Evolutionary conservation across 2,329 filamentous ascomycete species (phyloP), one percentile per base, ranked within the genome.

Genomic region (Colletotrichum magnum): DNA sequence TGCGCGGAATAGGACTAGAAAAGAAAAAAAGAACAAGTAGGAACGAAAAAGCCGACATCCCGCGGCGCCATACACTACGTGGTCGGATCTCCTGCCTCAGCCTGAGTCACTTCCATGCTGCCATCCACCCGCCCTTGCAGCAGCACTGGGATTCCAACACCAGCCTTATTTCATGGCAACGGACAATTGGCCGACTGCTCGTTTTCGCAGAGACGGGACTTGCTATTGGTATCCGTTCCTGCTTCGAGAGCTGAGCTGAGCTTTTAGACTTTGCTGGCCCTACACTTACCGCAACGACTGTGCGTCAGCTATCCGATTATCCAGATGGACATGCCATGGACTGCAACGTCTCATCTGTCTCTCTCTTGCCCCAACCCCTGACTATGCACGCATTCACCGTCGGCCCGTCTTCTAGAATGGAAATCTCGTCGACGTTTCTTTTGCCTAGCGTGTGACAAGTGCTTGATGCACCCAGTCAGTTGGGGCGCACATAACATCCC

Each of bases 341-440:
- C 48, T 64, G 41, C 60, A 64, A 54, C 48, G 54, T 58, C 60
- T 65, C 54, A 45, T 50, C 21, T 36, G 41, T 48, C 26, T 16
- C 36, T 41, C 21, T 24, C 12, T 16, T 16, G 45, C 6, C n/a
- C 21, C 21, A 24, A 36, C 28, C 48, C n/a, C 48, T 59, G 54
- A 24, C 24, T 48, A 41, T 32, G 48, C 41, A 28, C 10, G 21
- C 54, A 21, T 13, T 52, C 60, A 54, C 21, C 60, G 21, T 10
- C 54, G 58, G 62, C 62, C 57, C 57, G 52, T 43, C 68, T 70
- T 69, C 68, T 68, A 70, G 68, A 68, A 70, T 32, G 48, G 47
- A 53, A 59, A 43, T 41, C 18, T 18, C 10, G 26, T 15, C 39
- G 21, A 56, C n/a, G 3, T 24, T 59, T 51, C n/a, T 43, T 64